These are phyloP conservation scores for Phytopythium litorale DNA, from an alignment of 352 stramenopile genomes.

Conservation along the genomic window DNA sequence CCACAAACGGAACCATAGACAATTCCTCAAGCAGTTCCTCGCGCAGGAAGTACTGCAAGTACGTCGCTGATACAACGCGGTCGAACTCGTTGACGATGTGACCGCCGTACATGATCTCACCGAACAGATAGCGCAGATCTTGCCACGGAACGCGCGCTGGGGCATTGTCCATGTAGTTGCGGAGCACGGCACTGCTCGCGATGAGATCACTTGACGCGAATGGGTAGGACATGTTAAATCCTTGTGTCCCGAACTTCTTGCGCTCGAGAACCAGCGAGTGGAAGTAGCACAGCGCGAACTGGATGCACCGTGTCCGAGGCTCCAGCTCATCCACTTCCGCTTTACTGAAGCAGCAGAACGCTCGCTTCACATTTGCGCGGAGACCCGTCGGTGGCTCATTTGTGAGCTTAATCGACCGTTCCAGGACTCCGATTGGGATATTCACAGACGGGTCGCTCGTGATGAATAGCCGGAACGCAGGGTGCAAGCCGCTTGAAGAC, in stretches of 20 bases:
- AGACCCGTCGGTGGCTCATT: constrained; percentile 85
- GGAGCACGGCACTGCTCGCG: constrained; percentile 76
- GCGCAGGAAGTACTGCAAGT: constrained; percentile 85
- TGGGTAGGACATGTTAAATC: constrained; percentile 91
- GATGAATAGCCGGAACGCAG: constrained; percentile 86
- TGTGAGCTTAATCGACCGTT: constrained; percentile 89
- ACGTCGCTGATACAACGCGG: constrained; percentile 74
- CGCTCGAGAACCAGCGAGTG: constrained; percentile 91
- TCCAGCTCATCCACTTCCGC: constrained; percentile 81
- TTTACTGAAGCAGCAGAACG: constrained; percentile 75
- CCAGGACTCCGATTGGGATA: constrained; percentile 88
- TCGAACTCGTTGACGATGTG: constrained; percentile 87
- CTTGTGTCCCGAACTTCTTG: constrained; percentile 89
- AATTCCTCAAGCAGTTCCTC: constrained; percentile 90
- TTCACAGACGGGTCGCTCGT: constrained; percentile 81
- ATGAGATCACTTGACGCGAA: constrained; percentile 87
- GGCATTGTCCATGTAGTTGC: constrained; percentile 93
- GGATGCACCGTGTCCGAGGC: constrained; percentile 78
- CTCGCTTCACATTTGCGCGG: constrained; percentile 88
- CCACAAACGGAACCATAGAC: constrained; percentile 83
- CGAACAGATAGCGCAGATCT: constrained; percentile 87
- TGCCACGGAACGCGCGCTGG: constrained; percentile 86
- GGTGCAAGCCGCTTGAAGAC: constrained; percentile 33
- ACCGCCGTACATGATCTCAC: constrained; percentile 88
- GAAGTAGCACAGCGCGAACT: constrained; percentile 92